A percentile compares a stretch with the other conserved stretches of the same genome.
Conservation (phyloP, 2,329 filamentous ascomycete genomes). For the Aspergillus neotritici region DNA sequence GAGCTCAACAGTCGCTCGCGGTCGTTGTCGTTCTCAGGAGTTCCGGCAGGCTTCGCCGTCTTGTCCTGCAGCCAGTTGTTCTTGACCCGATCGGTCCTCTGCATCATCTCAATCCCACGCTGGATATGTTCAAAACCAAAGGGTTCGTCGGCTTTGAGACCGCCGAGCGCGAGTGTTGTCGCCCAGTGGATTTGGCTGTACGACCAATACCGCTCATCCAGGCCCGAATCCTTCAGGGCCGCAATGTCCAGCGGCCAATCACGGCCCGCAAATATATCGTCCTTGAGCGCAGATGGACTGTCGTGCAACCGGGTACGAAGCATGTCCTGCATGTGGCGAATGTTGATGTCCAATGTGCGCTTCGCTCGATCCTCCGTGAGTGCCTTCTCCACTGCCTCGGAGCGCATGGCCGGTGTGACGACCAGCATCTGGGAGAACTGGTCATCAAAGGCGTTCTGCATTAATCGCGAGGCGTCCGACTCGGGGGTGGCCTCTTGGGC, state of each 20-base stretch:
- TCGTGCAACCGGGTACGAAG: constrained; percentile 40
- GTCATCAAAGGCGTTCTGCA: constrained; percentile 44
- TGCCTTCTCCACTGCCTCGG: constrained; percentile 32
- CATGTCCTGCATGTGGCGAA: constrained; percentile 61
- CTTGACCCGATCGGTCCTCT: constrained; percentile 37
- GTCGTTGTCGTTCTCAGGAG: constrained; percentile 30
- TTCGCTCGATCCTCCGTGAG: constrained; percentile 47
- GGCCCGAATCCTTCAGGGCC: constrained; percentile 31
- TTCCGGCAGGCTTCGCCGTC: constrained; percentile 22
- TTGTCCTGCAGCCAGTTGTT: constrained; percentile 34
- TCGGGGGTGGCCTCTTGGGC: constrained; percentile 42
- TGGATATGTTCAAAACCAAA: constrained; percentile 36
- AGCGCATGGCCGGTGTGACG: constrained; percentile 46
- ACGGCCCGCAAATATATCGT: constrained; percentile 26
- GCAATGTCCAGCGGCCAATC: constrained; percentile 27
- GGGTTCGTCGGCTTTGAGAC: constrained; percentile 38
- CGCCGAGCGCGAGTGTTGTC: constrained; percentile 49
- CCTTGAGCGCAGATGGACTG: constrained; percentile 26
- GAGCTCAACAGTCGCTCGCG: constrained; percentile 43
- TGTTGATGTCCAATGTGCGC: constrained; percentile 53
- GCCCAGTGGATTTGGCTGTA: constrained; percentile 59
- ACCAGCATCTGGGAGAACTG: constrained; percentile 50
- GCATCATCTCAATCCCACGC: constrained; percentile 34
- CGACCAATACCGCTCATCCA: constrained; percentile 52
- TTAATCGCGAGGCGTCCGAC: constrained; percentile 40